phyloP scores from a whole-genome alignment of 75 land plant species.

The Chamaecyparis obtusa region DNA sequence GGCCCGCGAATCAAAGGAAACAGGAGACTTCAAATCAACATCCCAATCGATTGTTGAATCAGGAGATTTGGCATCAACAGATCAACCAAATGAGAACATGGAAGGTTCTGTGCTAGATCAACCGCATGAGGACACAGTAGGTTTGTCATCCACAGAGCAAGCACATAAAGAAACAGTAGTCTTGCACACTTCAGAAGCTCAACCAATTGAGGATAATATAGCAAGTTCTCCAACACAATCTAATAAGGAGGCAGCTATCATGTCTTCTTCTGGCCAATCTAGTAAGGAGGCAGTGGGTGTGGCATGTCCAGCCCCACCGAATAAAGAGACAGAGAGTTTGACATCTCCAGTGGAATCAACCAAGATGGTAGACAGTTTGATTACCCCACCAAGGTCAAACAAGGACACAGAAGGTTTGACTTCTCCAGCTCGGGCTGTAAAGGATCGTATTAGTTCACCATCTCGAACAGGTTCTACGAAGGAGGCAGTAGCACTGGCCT shows the following conservation, averaged over 20 bases:
- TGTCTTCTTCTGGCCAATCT: not conserved
- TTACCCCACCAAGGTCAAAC: not conserved
- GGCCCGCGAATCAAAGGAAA: not conserved
- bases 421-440: not conserved
- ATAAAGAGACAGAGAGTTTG: not conserved
- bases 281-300: not conserved
- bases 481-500: not conserved
- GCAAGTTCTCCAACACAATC: not conserved
- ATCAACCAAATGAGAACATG: not conserved
- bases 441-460: not conserved
- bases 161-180: not conserved
- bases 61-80: not conserved
- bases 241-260: not conserved
- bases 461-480: not conserved
- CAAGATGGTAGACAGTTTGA: not conserved
- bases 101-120: not conserved
- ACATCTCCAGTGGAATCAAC: not conserved
- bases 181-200: not conserved
- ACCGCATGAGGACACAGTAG: not conserved
- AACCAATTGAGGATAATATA: not conserved
- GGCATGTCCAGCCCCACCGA: not conserved
- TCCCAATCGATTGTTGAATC: conserved; percentile 2
- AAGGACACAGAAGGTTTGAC: not conserved
- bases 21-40: not conserved
- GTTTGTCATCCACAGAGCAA: not conserved